Base-by-base conservation (phyloP, 1,139 yeast species). In the Suhomyces wounanorum region DNA sequence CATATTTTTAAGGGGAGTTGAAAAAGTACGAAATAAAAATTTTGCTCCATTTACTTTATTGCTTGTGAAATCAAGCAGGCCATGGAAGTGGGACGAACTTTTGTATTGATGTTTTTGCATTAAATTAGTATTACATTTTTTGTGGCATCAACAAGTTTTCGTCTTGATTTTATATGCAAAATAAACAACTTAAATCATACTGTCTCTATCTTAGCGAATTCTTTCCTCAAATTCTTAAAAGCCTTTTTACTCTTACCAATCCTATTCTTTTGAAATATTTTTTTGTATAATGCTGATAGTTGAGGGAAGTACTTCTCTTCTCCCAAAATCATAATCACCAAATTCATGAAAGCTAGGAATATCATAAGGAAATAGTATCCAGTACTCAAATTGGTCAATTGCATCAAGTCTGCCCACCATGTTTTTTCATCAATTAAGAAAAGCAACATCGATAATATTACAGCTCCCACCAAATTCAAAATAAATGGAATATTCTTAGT, bases 401-500 rank as follows among this genome's bases (percentile, higher is more conserved):
- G 95, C 84, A 92, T 85, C 56, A 89, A 71, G 4, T 73, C 66
- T 0, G 95, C 96, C 55, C 85, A 64, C 62, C 73, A 64, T 0
- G 86, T 73, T 11, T 76, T 73, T 7, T 80, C 76, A 44, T 80
- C 67, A 9, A 84, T 66, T 18, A 61, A 54, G 77, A 87, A 84
- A 57, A 87, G 65, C 8, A 65, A 47, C 0, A 74, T 51, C 16
- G 92, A 85, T 8, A 83, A 57, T 1, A 73, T 43, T 0, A 79
- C 56, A 0, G 95, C 79, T 0, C 71, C 56, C 0, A 74, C 58
- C 47, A 89, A 75, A 46, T 92, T 89, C 2, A 75, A 47, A 50
- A 94, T 73, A 62, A 90, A 92, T 8, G 96, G 96, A 9, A 59
- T 49, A 65, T 94, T 94, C 56, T 82, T 77, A 37, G 72, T 67